Evolutionary conservation across 78 protist species (phyloP), one percentile per base, ranked within the genome.

Genomic region (Paratrimastix pyriformis): DNA sequence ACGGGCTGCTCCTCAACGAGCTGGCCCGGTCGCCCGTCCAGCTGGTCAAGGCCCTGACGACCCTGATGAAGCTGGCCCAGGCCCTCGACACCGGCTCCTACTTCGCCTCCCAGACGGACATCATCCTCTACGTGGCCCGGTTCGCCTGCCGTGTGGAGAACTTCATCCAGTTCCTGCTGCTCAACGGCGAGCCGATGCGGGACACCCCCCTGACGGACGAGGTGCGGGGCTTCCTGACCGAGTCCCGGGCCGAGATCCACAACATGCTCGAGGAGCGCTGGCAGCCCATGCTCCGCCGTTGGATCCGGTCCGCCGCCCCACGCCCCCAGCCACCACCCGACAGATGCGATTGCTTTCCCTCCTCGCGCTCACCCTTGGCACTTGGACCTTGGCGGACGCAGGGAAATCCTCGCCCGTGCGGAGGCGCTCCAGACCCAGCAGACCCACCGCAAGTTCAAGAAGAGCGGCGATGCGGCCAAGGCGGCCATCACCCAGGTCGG

Each of bases 1-100:
- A 13, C 29, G 90, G 90, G 55, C 76, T 80, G 46, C 80, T 86
- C 39, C n/a, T 74, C 60, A 86, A 86, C 72, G 90, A 86, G 57
- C 86, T 86, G 15, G 11, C 21, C 38, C 7, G 29, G 40, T 3
- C 76, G 6, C 84, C 88, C 5, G 64, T 21, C 42, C 65, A 52
- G 40, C 32, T 45, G 1, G 71, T 84, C 40, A 37, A 39, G 50
- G 66, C 88, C 13, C 55, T 79, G 40, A 0, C 38, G 68, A 18
- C 40, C 26, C 40, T 60, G 46, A 9, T 60, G 35, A 44, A 60
- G 46, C 26, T 44, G 46, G 68, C 68, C 9, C 9, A 38, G 68
- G 40, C 68, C 46, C 44, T 60, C 35, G 68, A 60, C 44, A 60
- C 68, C 15, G 68, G 68, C 24, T 38, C 42, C 57, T 8, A 44